Evolutionary conservation across 257 asterid genomes (phyloP).

Genomic region (Salvia miltiorrhiza): DNA sequence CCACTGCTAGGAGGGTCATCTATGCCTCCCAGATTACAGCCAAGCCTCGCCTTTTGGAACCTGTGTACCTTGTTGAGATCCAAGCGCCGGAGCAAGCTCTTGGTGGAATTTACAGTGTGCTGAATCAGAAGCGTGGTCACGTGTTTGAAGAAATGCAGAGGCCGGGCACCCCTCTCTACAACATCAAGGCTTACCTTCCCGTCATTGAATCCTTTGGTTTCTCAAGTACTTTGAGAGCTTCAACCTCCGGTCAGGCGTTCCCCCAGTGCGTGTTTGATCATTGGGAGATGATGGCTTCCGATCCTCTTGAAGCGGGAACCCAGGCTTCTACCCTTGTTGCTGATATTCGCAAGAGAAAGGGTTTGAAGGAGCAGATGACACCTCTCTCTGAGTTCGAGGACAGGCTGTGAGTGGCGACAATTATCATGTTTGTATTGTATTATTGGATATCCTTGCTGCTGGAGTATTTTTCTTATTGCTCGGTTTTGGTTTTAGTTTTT

Average conservation of each 20-base stretch:
- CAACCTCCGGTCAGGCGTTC: constrained; percentile 48
- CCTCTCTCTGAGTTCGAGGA: constrained; percentile 42
- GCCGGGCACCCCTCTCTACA: constrained; percentile 23
- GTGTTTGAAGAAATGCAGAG: constrained; percentile 47
- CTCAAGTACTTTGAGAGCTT: constrained; percentile 38
- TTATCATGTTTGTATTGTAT: neutral
- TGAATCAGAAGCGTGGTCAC: constrained; percentile 46
- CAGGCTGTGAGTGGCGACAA: constrained; percentile 23
- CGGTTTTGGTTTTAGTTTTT: neutral
- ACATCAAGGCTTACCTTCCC: constrained; percentile 12
- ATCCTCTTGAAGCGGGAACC: constrained; percentile 3
- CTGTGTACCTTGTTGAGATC: constrained; percentile 32
- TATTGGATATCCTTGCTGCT: neutral
- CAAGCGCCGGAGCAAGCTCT: constrained; percentile 17
- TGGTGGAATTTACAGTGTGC: constrained; percentile 41
- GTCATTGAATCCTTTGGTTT: constrained; percentile 28
- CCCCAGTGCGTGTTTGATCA: constrained; percentile 49
- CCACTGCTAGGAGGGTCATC: constrained; percentile 41
- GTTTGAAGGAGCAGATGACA: constrained; percentile 50
- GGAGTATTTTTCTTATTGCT: neutral
- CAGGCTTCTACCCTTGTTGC: constrained; percentile 29
- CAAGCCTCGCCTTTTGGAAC: constrained; percentile 34
- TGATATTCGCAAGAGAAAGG: constrained; percentile 45
- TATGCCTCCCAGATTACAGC: constrained; percentile 38
- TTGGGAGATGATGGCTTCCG: constrained; percentile 44